Base-by-base conservation (phyloP, 495 filamentous ascomycete species). In the Penicillium roqueforti region DNA sequence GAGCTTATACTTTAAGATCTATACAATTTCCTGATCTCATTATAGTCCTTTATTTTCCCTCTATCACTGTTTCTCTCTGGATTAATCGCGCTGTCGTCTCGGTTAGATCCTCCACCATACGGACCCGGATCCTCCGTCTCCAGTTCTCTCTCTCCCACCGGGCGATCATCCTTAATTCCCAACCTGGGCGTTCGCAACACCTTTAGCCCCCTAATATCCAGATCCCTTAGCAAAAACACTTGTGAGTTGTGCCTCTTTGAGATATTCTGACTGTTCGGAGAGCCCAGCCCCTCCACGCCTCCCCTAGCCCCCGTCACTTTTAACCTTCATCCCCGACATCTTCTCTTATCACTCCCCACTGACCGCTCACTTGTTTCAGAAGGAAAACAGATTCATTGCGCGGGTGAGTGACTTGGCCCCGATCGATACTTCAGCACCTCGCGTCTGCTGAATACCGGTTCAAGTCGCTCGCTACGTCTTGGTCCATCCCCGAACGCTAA, bases 401-500 rank as follows among this genome's bases (percentile, higher is more conserved):
- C 50, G 63, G 65, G 56, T 54, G 56, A 61, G 51, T 57, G 62
- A 62, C 57, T 65, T 48, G 64, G 59, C 51, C 56, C 56, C 59
- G 52, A 67, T 69, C 63, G 60, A 74, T 73, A 71, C 63, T 58
- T 59, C 57, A 55, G 55, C 47, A 59, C 59, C 62, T 55, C 61
- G 61, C 58, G 60, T 68, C 57, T 60, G 31, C 54, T 60, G 55
- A 60, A 65, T 55, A 49, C 48, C 47, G 54, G 44, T 39, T 19
- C 29, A 47, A 51, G 45, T 55, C 58, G 65, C 66, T 66, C 65
- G 65, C 56, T 65, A 63, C 60, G 64, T 71, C 67, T 69, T 71
- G 68, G 70, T 67, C 65, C 67, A 58, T 36, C 67, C 61, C 70
- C 67, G 65, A 60, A 66, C 71, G 67, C 71, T 71, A 70, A 72